Base-by-base conservation (phyloP, 2,329 filamentous ascomycete species). In the Elsinoe fawcettii region DNA sequence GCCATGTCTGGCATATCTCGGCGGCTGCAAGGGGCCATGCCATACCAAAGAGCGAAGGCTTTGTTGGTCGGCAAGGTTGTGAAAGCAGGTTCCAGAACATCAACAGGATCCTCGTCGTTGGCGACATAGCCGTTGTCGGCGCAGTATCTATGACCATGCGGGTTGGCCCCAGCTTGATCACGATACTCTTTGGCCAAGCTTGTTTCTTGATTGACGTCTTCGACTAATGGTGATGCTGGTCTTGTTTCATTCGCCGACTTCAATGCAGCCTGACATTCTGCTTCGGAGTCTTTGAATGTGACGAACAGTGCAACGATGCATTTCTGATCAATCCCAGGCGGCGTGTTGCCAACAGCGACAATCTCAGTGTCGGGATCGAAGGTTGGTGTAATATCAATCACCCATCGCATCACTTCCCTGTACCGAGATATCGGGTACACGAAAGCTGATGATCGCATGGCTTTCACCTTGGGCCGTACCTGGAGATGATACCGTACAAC, bases 401-500 rank as follows among this genome's bases (percentile, higher is more conserved):
- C 68, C 79, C 78, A 81, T 30, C 74, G 66, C 57, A 80, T 70
- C 0, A 75, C 77, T 18, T 68, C 68, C 12, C 67, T 68, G 60
- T 77, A 80, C 36, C 74, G 65, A 2, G 70, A 67, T n/a, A 72
- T 69, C 0, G 75, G 72, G 58, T 75, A 81, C 23, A 77, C 65
- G 62, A 79, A 81, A n/a, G 63, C 64, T 2, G 71, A 72, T 1
- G 68, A 66, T 2, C 65, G 63, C 59, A 72, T 69, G 7, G 49
- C 43, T 27, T 56, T 47, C 57, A 57, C 58, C 34, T 60, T 56
- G 1, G 63, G 63, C 55, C 66, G 60, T 12, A 75, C 72, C 18
- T 69, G 65, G 3, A 82, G 70, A 60, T 81, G 70, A 61, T 80
- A 81, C 12, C 70, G 69, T 1, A 77, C 79, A 2, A 81, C 73